Base-by-base conservation (phyloP, 768 basidiomycete species). In the Pleurotus salmoneostramineus region DNA sequence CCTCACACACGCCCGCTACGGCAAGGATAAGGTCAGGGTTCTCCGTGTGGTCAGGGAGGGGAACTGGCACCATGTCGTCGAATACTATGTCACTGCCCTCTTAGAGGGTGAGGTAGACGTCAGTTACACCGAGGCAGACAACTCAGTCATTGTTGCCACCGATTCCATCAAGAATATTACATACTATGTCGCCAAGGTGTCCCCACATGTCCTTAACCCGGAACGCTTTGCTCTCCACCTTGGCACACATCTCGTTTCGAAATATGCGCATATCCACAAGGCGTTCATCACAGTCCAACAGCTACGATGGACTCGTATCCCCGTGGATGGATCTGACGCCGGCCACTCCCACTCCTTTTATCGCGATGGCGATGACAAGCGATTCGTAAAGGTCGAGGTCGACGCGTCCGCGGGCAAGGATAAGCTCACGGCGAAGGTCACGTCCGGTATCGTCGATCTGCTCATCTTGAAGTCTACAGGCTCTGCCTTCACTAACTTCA, bases 401-500 rank as follows among this genome's bases (percentile, higher is more conserved):
- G 89, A 93, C 63, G 87, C 77, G 11, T 78, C 81, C 0, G 72
- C 70, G 4, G 86, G 88, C 6, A 86, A 85, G 64, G 80, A 86
- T 63, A 77, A 80, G 52, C 67, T 91, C 42, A 70, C 75, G 5
- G 93, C 82, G 4, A 82, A 68, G 8, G 82, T 94, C 8, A 79
- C 80, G 0, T 76, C 84, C 10, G 94, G 94, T 0, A 72, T 95
- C 36, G 74, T 77, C n/a, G 95, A 93, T 69, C 77, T 97, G 31
- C 77, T 95, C 15, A 95, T 97, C 11, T 83, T 98, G 65, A 98
- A 98, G 73, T 84, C 90, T 35, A 86, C 89, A 3, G 95, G 93
- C 10, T 94, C 92, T 0, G 83, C 88, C 0, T 98, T 98, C 68
- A 79, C 86, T 56, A 78, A 81, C 31, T 98, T 95, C 71, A 68